These are phyloP conservation scores for Boletus pseudo-olivaceus DNA, from an alignment of 768 basidiomycete genomes.

Conservation along the genomic window DNA sequence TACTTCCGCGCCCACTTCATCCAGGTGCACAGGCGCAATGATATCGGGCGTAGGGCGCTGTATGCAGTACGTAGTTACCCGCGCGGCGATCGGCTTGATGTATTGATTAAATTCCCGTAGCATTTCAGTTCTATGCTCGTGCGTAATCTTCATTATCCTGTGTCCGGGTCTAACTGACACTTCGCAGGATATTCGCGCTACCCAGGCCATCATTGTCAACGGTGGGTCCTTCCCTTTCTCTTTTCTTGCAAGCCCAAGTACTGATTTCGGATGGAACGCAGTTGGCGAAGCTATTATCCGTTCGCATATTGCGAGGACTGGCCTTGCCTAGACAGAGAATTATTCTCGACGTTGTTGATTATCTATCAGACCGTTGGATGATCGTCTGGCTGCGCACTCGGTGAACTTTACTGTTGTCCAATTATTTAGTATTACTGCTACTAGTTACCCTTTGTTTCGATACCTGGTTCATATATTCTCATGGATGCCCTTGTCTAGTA, in stretches of 20 bases:
- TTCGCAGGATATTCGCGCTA: constrained; percentile 59
- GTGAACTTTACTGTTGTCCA: constrained; percentile 12
- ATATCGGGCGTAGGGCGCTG: constrained; percentile 53
- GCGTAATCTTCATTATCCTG: constrained; percentile 13
- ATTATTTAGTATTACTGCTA: constrained; percentile 19
- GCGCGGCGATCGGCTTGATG: neutral
- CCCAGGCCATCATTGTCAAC: constrained; percentile 61
- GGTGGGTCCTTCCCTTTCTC: constrained; percentile 36
- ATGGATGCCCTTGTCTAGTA: constrained; percentile 24
- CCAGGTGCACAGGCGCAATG: constrained; percentile 68
- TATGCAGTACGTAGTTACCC: constrained; percentile 52
- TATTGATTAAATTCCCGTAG: constrained; percentile 32
- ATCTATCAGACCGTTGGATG: constrained; percentile 14
- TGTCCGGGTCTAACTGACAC: neutral
- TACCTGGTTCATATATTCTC: constrained; percentile 17
- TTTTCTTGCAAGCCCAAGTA: neutral
- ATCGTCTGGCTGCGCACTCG: neutral
- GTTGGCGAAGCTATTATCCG: constrained; percentile 68
- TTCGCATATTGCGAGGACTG: constrained; percentile 57
- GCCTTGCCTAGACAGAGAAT: constrained; percentile 30
- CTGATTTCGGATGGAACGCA: constrained; percentile 22
- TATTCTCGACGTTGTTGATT: neutral
- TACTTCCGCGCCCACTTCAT: constrained; percentile 87
- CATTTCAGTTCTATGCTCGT: constrained; percentile 75
- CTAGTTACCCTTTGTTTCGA: constrained; percentile 27